Percentiles rank a stretch among this genome's conserved stretches.
phyloP scores from a whole-genome alignment of 2,329 filamentous ascomycete species.

The Calonectria hawksworthii region DNA sequence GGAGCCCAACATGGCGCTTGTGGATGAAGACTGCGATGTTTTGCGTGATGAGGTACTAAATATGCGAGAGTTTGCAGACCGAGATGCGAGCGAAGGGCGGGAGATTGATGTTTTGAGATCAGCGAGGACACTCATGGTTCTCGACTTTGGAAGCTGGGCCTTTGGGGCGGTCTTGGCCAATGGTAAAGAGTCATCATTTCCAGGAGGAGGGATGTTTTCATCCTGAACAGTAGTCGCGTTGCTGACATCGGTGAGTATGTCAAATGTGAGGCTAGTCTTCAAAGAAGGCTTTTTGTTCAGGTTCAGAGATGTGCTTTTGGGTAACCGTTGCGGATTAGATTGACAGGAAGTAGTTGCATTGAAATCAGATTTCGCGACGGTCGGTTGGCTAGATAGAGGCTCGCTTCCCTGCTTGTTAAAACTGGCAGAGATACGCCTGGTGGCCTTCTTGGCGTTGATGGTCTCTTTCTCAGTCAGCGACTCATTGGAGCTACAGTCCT shows the following conservation, averaged over 20 bases:
- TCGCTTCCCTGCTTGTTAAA: slow-evolving; percentile 38
- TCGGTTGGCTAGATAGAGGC: slow-evolving; percentile 47
- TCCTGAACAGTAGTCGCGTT: slow-evolving; percentile 40
- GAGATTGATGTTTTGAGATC: slow-evolving; percentile 62
- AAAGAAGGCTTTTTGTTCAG: slow-evolving; percentile 28
- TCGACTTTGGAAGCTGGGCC: slow-evolving; percentile 58
- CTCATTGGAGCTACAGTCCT: slow-evolving; percentile 49
- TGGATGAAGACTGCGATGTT: slow-evolving; percentile 39
- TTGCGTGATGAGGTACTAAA: slow-evolving; percentile 34
- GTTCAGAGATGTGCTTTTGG: slow-evolving; percentile 33
- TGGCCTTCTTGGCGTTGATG: slow-evolving; percentile 29
- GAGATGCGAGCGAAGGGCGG: slow-evolving; percentile 44
- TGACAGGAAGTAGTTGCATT: slow-evolving; percentile 41
- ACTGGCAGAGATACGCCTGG: slow-evolving; percentile 49
- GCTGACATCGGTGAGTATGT: slow-evolving; percentile 26
- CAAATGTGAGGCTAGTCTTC: slow-evolving; percentile 30
- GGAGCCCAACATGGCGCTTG: slow-evolving; percentile 29
- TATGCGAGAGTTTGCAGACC: slow-evolving; percentile 30
- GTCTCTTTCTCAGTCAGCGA: slow-evolving; percentile 25
- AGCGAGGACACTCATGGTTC: slow-evolving; percentile 60
- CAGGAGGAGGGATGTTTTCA: slow-evolving; percentile 45
- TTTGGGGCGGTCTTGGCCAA: slow-evolving; percentile 14
- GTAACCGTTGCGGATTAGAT: slow-evolving; percentile 28
- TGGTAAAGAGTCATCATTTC: slow-evolving; percentile 2
- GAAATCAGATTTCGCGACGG: slow-evolving; percentile 47